Evolutionary conservation across 2,329 filamentous ascomycete genomes (phyloP).

Genomic region (Sclerotinia spermophila): DNA sequence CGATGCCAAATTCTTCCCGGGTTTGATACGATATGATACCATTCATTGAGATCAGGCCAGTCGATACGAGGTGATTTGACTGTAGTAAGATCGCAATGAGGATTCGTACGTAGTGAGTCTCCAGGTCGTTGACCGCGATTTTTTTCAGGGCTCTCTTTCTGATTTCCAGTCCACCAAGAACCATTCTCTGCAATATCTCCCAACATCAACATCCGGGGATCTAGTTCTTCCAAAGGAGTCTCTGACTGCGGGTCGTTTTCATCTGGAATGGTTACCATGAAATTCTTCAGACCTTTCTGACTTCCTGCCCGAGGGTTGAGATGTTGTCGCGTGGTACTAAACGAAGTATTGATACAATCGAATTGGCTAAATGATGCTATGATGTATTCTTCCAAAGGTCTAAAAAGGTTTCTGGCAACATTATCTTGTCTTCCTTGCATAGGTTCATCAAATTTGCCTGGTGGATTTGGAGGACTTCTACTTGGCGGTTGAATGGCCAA

Average conservation of each 20-base stretch:
- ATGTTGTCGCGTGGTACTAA: slow-evolving; percentile 51
- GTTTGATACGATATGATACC: slow-evolving; percentile 69
- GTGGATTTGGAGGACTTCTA: slow-evolving; percentile 12
- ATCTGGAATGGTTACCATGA: slow-evolving; percentile 30
- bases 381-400: slow-evolving; percentile 74
- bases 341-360: slow-evolving; percentile 73
- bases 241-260: slow-evolving; percentile 35
- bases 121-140: slow-evolving; percentile 34
- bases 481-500: background rate
- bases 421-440: slow-evolving; percentile 39
- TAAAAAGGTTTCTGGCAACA: slow-evolving; percentile 61
- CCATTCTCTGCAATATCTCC: slow-evolving; percentile 79
- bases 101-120: slow-evolving; percentile 27
- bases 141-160: slow-evolving; percentile 40
- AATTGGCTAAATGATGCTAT: slow-evolving; percentile 63
- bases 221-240: slow-evolving; percentile 54
- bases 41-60: slow-evolving; percentile 67
- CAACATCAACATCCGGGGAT: slow-evolving; percentile 70
- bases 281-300: slow-evolving; percentile 27
- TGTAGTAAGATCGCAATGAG: slow-evolving; percentile 44
- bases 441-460: slow-evolving; percentile 6
- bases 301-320: slow-evolving; percentile 34
- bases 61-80: slow-evolving; percentile 66
- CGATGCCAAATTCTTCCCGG: slow-evolving; percentile 65
- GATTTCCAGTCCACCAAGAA: slow-evolving; percentile 71